These are phyloP conservation scores for Candida boleticola DNA, from an alignment of 805 yeast species.

Conservation along the genomic window DNA sequence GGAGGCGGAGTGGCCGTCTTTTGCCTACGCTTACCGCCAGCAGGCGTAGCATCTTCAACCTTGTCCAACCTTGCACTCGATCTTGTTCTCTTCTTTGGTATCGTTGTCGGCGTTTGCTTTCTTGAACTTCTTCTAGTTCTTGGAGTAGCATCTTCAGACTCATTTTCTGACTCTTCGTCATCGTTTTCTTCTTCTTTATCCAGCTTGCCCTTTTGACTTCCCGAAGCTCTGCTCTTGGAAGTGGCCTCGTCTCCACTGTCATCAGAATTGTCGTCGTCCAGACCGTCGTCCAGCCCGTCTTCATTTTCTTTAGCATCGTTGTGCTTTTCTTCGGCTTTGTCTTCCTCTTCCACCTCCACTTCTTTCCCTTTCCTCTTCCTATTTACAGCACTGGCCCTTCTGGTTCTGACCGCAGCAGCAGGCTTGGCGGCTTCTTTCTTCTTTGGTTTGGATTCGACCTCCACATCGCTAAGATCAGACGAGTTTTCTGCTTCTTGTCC, in stretches of 20 bases:
- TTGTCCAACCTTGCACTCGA: constrained; percentile 11
- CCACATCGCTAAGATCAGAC: constrained; percentile 5
- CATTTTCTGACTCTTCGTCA: constrained; percentile 9
- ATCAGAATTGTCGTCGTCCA: constrained; percentile 7
- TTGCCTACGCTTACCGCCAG: constrained; percentile 10
- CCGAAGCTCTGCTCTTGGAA: too few species aligned
- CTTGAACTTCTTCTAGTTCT: constrained; percentile 6
- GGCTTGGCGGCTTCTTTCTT: not conserved
- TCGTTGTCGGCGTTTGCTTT: not conserved
- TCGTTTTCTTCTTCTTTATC: constrained; percentile 3
- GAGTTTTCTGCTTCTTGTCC: not conserved
- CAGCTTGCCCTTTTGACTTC: too few species aligned
- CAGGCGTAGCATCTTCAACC: constrained; percentile 9
- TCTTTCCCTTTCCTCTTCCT: not conserved
- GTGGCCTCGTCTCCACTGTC: constrained; percentile 9
- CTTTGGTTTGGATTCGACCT: constrained; percentile 1
- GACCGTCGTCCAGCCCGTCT: constrained; percentile 6
- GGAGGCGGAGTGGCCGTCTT: constrained; percentile 10
- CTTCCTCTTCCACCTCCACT: constrained; percentile 7
- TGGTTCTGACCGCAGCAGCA: not conserved
- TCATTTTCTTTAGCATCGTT: constrained; percentile 7
- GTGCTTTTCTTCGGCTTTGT: constrained; percentile 7
- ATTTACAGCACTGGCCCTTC: not conserved
- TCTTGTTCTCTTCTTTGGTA: constrained; percentile 15
- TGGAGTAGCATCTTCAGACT: constrained; percentile 7